Percentiles rank a stretch among this genome's conserved stretches.
Conservation (phyloP, 306 rosid genomes). For the Mucuna pruriens region DNA sequence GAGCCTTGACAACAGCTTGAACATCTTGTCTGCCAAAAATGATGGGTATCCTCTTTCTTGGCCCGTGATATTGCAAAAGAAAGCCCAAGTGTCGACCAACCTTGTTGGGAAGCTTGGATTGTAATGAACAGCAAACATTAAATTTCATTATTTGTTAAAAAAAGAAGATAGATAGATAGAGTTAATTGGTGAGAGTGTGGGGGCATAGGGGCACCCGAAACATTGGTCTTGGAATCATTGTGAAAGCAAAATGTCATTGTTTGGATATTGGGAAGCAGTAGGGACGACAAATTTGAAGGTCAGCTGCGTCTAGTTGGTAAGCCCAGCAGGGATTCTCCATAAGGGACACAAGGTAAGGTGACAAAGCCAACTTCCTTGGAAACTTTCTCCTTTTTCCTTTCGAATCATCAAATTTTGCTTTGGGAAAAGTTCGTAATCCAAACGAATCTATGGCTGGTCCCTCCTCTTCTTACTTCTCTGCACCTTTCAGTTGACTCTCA, state of each 20-base stretch:
- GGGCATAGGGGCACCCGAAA: slow-evolving; percentile 42
- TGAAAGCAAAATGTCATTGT: slow-evolving; percentile 42
- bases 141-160: not conserved
- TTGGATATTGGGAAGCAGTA: slow-evolving; percentile 51
- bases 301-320: slow-evolving; percentile 29
- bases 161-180: not conserved
- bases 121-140: not conserved
- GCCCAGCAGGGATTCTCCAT: slow-evolving; percentile 17
- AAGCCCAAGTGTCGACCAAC: slow-evolving; percentile 39
- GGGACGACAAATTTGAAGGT: slow-evolving; percentile 42
- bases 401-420: slow-evolving; percentile 48
- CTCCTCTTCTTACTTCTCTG: slow-evolving; percentile 35
- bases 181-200: slow-evolving; percentile 30
- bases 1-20: not conserved
- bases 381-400: slow-evolving; percentile 45
- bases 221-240: slow-evolving; percentile 33
- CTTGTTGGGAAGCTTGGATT: too few relatives aligned
- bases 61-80: slow-evolving; percentile 20
- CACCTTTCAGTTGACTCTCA: slow-evolving; percentile 52
- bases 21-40: not conserved
- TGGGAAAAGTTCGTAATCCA: slow-evolving; percentile 51
- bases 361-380: slow-evolving; percentile 50
- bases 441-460: slow-evolving; percentile 55
- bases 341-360: slow-evolving; percentile 43
- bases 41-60: not conserved